Conservation (phyloP, 2,329 filamentous ascomycete species). For the Sporothrix humicola region DNA sequence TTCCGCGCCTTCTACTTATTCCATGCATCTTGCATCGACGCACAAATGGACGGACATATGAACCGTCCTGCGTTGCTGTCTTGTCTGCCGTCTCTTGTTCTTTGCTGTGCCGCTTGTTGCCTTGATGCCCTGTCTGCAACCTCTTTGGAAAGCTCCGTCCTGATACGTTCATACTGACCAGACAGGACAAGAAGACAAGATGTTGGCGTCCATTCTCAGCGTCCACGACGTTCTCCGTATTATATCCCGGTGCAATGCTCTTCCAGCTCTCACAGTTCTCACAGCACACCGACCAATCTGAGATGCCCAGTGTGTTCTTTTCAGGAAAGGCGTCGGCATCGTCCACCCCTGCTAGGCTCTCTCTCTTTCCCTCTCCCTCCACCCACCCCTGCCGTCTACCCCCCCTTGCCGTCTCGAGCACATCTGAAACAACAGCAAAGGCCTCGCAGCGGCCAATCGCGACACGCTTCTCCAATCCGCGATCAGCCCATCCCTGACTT, state of each 20-base stretch:
- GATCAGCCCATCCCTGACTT: constrained; percentile 13
- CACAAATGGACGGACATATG: background rate
- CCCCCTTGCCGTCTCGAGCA: constrained; percentile 30
- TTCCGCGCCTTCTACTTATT: constrained; percentile 1
- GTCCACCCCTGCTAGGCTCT: constrained; percentile 17
- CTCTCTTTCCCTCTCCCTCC: background rate
- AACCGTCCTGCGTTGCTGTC: background rate
- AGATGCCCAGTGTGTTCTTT: constrained; percentile 7
- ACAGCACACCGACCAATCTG: constrained; percentile 6
- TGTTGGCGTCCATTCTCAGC: constrained; percentile 13
- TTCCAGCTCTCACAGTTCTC: background rate
- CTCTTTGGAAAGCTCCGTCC: background rate
- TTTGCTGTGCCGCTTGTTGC: background rate
- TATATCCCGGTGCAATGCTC: constrained; percentile 6
- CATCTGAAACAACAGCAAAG: constrained; percentile 30
- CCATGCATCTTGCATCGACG: constrained; percentile 17
- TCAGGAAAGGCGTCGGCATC: constrained; percentile 22
- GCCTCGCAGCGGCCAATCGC: constrained; percentile 24
- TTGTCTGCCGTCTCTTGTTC: background rate
- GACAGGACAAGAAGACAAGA: background rate
- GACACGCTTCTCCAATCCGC: constrained; percentile 7
- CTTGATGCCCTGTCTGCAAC: background rate
- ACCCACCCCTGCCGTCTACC: constrained; percentile 18
- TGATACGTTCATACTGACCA: background rate
- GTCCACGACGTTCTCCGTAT: constrained; percentile 3